phyloP scores from a whole-genome alignment of 2,329 filamentous ascomycete species.

The Paramyrothecium roridum region DNA sequence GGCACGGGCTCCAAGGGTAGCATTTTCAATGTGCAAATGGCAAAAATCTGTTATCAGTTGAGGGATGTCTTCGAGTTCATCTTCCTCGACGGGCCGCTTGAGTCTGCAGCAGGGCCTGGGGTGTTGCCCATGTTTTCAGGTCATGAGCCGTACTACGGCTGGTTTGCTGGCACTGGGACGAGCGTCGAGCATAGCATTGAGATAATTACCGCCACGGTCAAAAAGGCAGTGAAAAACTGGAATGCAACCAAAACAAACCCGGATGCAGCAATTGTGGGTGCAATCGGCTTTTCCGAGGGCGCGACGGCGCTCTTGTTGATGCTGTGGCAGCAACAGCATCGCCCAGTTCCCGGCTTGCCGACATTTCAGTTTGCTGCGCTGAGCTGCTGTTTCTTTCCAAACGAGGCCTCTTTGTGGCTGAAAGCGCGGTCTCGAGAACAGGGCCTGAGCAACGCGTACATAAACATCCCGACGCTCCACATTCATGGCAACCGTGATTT shows the following conservation, averaged over 20 bases:
- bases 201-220: not conserved
- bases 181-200: not conserved
- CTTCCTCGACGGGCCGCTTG: not conserved
- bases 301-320: not conserved
- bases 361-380: not conserved
- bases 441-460: not conserved
- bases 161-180: not conserved
- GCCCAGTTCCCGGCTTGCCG: not conserved
- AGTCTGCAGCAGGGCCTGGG: not conserved
- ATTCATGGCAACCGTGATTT: not conserved
- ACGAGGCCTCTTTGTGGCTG: not conserved
- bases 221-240: not conserved
- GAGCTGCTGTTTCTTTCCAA: not conserved
- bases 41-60: not conserved
- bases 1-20: not conserved
- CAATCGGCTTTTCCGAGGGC: not conserved
- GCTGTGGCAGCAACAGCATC: not conserved
- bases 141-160: not conserved
- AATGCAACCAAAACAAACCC: not conserved
- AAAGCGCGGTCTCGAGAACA: not conserved
- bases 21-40: not conserved
- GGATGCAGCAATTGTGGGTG: not conserved
- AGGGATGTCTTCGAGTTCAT: not conserved
- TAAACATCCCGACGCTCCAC: not conserved
- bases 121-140: not conserved